Percentiles rank a stretch among this genome's conserved stretches.
These are phyloP conservation scores for Primulina huaijiensis DNA, from an alignment of 257 asterid genomes.

Conservation along the genomic window DNA sequence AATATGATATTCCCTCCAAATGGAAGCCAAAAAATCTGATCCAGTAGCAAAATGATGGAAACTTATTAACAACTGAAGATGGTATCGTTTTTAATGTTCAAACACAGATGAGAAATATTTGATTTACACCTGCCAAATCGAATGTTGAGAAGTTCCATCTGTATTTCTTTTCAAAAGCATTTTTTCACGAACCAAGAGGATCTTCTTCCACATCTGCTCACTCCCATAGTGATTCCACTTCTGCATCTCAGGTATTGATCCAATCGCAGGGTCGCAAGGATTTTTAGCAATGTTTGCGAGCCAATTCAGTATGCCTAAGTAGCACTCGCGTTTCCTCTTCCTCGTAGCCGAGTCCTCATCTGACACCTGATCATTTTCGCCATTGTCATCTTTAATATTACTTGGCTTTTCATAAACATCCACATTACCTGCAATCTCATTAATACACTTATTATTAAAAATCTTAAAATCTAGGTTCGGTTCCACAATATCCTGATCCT, in stretches of 20 bases:
- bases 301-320: slow-evolving; percentile 55
- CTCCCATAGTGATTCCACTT: slow-evolving; percentile 67
- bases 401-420: slow-evolving; percentile 21
- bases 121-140: slow-evolving; percentile 51
- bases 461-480: slow-evolving; percentile 21
- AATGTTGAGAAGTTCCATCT: slow-evolving; percentile 41
- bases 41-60: neutral
- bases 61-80: neutral
- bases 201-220: slow-evolving; percentile 67
- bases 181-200: slow-evolving; percentile 55
- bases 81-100: neutral
- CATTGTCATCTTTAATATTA: slow-evolving; percentile 21
- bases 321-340: slow-evolving; percentile 59
- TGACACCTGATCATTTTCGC: slow-evolving; percentile 8
- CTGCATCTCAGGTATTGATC: slow-evolving; percentile 46
- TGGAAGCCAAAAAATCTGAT: slow-evolving; percentile 6
- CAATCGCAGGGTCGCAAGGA: slow-evolving; percentile 54
- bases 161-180: slow-evolving; percentile 44
- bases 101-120: slow-evolving; percentile 15
- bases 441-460: slow-evolving; percentile 14
- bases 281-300: slow-evolving; percentile 52
- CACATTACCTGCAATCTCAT: slow-evolving; percentile 17
- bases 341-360: slow-evolving; percentile 28
- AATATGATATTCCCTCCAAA: neutral
- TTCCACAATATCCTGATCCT: slow-evolving; percentile 22